Evolutionary conservation across 805 yeast genomes (phyloP).

Genomic region (Yamadazyma ubonensis): DNA sequence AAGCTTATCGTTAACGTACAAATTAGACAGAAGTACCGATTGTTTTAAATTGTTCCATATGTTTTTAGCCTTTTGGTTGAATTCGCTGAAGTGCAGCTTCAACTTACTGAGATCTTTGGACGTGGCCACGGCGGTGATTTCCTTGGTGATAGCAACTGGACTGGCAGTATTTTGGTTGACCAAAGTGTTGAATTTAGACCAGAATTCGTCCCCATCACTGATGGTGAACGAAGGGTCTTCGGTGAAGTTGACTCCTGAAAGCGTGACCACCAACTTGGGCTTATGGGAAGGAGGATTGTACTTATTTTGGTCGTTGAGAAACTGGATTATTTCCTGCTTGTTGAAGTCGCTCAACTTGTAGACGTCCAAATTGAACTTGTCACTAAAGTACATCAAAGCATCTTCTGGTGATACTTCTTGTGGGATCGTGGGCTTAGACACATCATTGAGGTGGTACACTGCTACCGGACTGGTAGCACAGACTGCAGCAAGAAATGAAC

Average conservation of each 20-base stretch:
- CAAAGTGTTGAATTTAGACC: slow-evolving; percentile 2
- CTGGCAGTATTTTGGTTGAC: background rate
- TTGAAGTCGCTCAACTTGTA: slow-evolving; percentile 14
- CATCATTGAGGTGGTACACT: slow-evolving; percentile 11
- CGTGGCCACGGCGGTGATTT: slow-evolving; percentile 9
- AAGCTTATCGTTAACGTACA: slow-evolving; percentile 41
- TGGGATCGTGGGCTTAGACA: slow-evolving; percentile 1
- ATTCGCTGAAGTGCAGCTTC: slow-evolving; percentile 11
- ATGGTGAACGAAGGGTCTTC: slow-evolving; percentile 23
- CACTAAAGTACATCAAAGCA: slow-evolving; percentile 46
- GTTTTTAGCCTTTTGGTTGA: slow-evolving; percentile 4
- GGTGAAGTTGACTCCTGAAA: slow-evolving; percentile 40
- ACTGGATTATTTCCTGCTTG: slow-evolving; percentile 23
- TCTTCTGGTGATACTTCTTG: slow-evolving; percentile 17
- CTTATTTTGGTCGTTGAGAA: slow-evolving; percentile 21
- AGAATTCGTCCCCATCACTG: slow-evolving; percentile 8
- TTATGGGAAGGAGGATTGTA: slow-evolving; percentile 9
- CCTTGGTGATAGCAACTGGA: slow-evolving; percentile 11
- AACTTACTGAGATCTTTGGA: background rate
- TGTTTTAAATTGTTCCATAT: slow-evolving; percentile 14
- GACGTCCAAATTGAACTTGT: slow-evolving; percentile 22
- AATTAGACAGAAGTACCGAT: too few relatives aligned
- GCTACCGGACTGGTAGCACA: slow-evolving; percentile 1
- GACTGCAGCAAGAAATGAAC: slow-evolving; percentile 1
- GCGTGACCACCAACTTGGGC: slow-evolving; percentile 36